Evolutionary conservation across 2,329 filamentous ascomycete species (phyloP).

Genomic region (Xylariomycetidae sp.): DNA sequence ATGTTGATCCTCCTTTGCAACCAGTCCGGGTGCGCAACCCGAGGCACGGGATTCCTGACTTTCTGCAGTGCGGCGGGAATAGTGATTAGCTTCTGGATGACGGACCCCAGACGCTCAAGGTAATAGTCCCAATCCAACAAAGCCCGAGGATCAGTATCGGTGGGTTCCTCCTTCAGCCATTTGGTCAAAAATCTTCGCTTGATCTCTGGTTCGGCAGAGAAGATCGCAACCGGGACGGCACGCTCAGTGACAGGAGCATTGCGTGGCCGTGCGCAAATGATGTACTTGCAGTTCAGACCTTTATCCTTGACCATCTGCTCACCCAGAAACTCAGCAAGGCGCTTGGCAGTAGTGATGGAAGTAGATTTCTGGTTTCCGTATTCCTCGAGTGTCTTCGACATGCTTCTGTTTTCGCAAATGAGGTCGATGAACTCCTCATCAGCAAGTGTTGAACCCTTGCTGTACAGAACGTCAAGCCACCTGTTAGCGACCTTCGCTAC

Average conservation of each 20-base stretch:
- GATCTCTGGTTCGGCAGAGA: conserved; percentile 84
- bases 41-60: conserved; percentile 86
- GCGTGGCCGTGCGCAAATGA: conserved; percentile 83
- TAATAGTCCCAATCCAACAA: conserved; percentile 98
- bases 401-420: conserved; percentile 99
- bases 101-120: conserved; percentile 87
- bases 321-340: conserved; percentile 90
- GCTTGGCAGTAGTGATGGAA: conserved; percentile 96
- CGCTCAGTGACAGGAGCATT: conserved; percentile 91
- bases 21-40: conserved; percentile 95
- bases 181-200: conserved; percentile 89
- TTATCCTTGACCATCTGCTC: conserved; percentile 99
- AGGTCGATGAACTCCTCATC: conserved; percentile 98
- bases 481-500: conserved; percentile 94
- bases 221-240: conserved; percentile 92
- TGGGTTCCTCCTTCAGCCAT: conserved; percentile 91
- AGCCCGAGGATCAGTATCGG: conserved; percentile 82
- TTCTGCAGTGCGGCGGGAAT: conserved; percentile 97
- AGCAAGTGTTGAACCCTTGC: conserved; percentile 80
- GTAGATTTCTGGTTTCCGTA: conserved; percentile 96
- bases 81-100: conserved; percentile 98
- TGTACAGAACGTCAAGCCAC: conserved; percentile 93
- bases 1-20: conserved; percentile 87
- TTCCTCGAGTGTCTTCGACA: conserved; percentile 95
- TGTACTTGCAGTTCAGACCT: conserved; percentile 98